Base-by-base conservation (phyloP, 768 basidiomycete species). In the Hydnomerulius pinastri region DNA sequence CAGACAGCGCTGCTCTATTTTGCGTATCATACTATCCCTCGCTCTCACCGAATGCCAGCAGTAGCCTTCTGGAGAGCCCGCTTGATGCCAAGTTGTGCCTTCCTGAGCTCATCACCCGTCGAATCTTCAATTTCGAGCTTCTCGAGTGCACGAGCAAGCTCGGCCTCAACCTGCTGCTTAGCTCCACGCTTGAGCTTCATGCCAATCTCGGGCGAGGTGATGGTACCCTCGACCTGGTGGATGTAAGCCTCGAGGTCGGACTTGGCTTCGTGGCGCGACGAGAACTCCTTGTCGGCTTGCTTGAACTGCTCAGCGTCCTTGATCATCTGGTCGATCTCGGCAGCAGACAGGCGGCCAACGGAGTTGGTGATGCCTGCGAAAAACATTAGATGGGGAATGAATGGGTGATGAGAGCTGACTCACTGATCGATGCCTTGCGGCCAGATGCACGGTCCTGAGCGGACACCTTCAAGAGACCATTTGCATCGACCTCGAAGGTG, bases 251-350 rank as follows among this genome's bases (percentile, higher is more conserved):
- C 97, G 54, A 98, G 88, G 73, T 98, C 95, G 41, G 94, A 91
- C 74, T 95, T 97, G 56, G 97, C 94, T 75, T 98, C 95, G 70
- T 99, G 97, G 59, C 90, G 90, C 48, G 95, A 87, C 56, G 92
- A 91, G 83, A 96, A 98, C 71, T 98, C 97, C 79, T 94, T 97
- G 82, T 93, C 90, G 23, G 89, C 92, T 69, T 85, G 83, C 80
- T 94, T 95, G 84, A 83, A 97, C 72, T 94, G 92, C 73, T 98
- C 96, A 46, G 97, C 65, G 67, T 98, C 96, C 81, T 95, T 94
- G 80, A 98, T 97, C 97, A 98, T 98, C 76, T 98, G 95, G 66
- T 98, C 95, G 57, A 99, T 99, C 81, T 99, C 97, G 61, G 87
- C 91, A 46, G 88, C 83, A 41, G 96, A 97, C 61, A 99, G 85